phyloP scores from a whole-genome alignment of 768 basidiomycete genomes.

The Tephrocybe rancida region DNA sequence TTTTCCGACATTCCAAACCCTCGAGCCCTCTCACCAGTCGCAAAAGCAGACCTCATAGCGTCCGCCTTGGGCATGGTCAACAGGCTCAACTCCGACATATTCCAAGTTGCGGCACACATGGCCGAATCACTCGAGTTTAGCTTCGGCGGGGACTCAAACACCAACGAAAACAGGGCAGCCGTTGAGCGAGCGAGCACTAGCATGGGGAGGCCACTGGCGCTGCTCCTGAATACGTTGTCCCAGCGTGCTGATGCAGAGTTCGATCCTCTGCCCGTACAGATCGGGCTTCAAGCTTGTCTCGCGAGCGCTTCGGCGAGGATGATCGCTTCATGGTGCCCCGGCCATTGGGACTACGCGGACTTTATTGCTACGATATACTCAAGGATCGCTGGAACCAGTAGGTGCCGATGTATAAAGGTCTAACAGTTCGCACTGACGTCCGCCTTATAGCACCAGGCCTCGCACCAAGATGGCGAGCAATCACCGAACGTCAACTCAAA shows the following conservation, averaged over 20 bases:
- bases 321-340: slow-evolving; percentile 44
- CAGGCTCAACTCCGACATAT: slow-evolving; percentile 40
- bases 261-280: slow-evolving; percentile 37
- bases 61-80: slow-evolving; percentile 25
- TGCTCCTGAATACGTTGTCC: slow-evolving; percentile 27
- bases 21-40: not conserved
- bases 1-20: slow-evolving; percentile 2
- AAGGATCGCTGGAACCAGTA: slow-evolving; percentile 38
- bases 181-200: slow-evolving; percentile 29
- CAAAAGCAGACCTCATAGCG: slow-evolving; percentile 9
- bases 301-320: slow-evolving; percentile 38
- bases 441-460: slow-evolving; percentile 16
- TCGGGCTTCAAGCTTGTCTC: slow-evolving; percentile 43
- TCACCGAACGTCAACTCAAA: slow-evolving; percentile 25
- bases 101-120: slow-evolving; percentile 41
- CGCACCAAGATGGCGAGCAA: slow-evolving; percentile 27
- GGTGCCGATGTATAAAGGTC: no score
- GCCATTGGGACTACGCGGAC: slow-evolving; percentile 42
- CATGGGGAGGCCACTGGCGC: slow-evolving; percentile 34
- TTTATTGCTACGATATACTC: slow-evolving; percentile 38
- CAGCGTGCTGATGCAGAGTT: slow-evolving; percentile 22
- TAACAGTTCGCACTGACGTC: not conserved
- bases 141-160: slow-evolving; percentile 10
- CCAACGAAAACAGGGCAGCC: slow-evolving; percentile 3
- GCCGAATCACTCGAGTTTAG: slow-evolving; percentile 37